phyloP scores from a whole-genome alignment of 73 alveolate genomes.

The Paramecium caudatum region DNA sequence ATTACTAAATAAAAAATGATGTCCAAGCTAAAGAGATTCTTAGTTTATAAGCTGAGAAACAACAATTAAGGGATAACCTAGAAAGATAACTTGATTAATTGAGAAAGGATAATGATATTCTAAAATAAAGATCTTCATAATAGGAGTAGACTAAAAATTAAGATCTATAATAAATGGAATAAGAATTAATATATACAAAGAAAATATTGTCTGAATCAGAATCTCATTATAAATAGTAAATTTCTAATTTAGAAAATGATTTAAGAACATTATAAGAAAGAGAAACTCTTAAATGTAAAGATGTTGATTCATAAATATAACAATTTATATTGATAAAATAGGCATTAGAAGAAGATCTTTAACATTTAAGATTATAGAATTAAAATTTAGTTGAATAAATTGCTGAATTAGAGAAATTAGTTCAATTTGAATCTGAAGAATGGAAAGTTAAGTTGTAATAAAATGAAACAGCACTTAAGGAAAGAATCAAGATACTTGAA shows the following conservation, averaged over 20 bases:
- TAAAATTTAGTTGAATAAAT: conserved; percentile 29
- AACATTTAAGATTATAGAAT: conserved; percentile 3
- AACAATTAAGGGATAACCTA: background rate
- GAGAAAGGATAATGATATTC: conserved; percentile 29
- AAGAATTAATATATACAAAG: background rate
- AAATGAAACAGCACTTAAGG: background rate
- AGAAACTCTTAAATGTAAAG: background rate
- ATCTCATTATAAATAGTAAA: background rate
- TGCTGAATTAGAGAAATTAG: background rate
- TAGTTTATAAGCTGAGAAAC: background rate
- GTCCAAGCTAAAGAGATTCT: background rate
- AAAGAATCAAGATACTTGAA: background rate
- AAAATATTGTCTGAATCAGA: background rate
- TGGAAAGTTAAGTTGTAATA: conserved; percentile 1
- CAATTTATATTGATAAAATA: background rate
- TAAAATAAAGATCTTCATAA: background rate
- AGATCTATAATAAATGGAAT: background rate
- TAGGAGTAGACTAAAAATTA: background rate
- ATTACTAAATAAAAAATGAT: background rate
- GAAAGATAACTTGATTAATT: background rate
- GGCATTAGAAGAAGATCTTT: conserved; percentile 18
- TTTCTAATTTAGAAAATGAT: conserved; percentile 3
- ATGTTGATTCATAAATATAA: conserved; percentile 1
- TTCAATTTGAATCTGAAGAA: background rate
- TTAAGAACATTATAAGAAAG: background rate